Evolutionary conservation across 441 rosid species (phyloP), one percentile per base, ranked within the genome.

Genomic region (Euphorbia celastroides): DNA sequence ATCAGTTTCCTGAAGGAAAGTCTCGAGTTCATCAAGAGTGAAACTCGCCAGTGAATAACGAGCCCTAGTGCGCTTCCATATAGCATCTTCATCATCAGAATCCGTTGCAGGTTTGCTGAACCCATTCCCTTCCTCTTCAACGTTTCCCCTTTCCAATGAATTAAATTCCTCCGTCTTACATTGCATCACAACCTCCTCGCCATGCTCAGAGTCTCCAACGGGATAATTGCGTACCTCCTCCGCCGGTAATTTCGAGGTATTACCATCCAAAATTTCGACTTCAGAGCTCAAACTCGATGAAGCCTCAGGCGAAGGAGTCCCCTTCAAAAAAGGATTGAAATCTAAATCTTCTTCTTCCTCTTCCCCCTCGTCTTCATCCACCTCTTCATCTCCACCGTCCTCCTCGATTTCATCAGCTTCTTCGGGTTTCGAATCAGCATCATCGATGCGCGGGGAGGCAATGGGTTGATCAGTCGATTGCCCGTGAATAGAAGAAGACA

Each of bases 21-120:
- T 88, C 87, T 95, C 99, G 12, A 92, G 95, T 70, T 95, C 98
- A 80, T 95, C 97, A n/a, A 95, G 96, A 5, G 92, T 88, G 77
- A 89, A 92, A 77, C 92, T 81, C 46, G 81, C 86, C 54, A 92
- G 95, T 2, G 98, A 95, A 79, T 90, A 92, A 5, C 84, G 79
- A 28, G 98, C 97, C 83, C 99, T 83, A 3, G 99, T 95, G 44
- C 94, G 88, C 84, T 78, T 92, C 75, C 93, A 89, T 60, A 92
- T 92, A 44, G 96, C 96, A 78, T 88, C 96, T 26, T 82, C 73
- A 69, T 70, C 77, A 56, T 74, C 71, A 52, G 65, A 70, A 69
- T 67, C 68, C 70, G 68, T 42, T 30, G 44, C 70, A 62, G 73
- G 51, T 17, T 54, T n/a, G 60, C 75, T 72, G 41, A 57, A 72